Conservation (phyloP, 2,329 filamentous ascomycete genomes). For the Ophiostoma australiae region DNA sequence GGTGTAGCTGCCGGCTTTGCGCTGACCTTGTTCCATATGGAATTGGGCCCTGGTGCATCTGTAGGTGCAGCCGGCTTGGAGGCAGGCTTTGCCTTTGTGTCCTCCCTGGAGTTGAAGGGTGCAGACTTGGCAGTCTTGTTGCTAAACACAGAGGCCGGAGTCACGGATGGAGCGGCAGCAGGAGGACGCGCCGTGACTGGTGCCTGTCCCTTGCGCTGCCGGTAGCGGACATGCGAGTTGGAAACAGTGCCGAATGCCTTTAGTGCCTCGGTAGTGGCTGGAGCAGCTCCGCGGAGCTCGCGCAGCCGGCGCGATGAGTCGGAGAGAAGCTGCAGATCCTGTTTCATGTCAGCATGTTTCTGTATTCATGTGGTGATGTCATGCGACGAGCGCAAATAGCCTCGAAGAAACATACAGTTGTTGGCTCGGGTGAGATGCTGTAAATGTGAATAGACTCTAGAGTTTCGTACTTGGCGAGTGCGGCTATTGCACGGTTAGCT, state of each 20-base stretch:
- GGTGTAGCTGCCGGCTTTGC: slow-evolving; percentile 1
- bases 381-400: not conserved
- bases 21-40: slow-evolving; percentile 23
- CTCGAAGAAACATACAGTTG: slow-evolving; percentile 48
- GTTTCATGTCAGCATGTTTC: not conserved
- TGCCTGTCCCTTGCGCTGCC: slow-evolving; percentile 40
- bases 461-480: slow-evolving; percentile 63
- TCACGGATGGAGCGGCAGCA: not conserved
- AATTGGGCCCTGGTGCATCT: slow-evolving; percentile 14
- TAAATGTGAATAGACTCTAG: slow-evolving; percentile 81
- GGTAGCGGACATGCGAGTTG: slow-evolving; percentile 60
- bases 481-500: slow-evolving; percentile 27
- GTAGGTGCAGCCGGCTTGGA: not conserved
- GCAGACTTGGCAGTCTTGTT: slow-evolving; percentile 30
- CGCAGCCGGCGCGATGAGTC: slow-evolving; percentile 63
- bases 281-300: slow-evolving; percentile 50
- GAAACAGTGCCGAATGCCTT: slow-evolving; percentile 68
- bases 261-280: slow-evolving; percentile 53
- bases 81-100: not conserved
- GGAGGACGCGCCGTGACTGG: not conserved
- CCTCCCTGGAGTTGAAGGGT: slow-evolving; percentile 7
- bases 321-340: slow-evolving; percentile 64
- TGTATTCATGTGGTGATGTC: not conserved
- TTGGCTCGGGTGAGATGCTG: slow-evolving; percentile 66
- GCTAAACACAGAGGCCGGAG: slow-evolving; percentile 26